phyloP scores from a whole-genome alignment of 352 stramenopile species.

The Peronosclerospora sorghi region DNA sequence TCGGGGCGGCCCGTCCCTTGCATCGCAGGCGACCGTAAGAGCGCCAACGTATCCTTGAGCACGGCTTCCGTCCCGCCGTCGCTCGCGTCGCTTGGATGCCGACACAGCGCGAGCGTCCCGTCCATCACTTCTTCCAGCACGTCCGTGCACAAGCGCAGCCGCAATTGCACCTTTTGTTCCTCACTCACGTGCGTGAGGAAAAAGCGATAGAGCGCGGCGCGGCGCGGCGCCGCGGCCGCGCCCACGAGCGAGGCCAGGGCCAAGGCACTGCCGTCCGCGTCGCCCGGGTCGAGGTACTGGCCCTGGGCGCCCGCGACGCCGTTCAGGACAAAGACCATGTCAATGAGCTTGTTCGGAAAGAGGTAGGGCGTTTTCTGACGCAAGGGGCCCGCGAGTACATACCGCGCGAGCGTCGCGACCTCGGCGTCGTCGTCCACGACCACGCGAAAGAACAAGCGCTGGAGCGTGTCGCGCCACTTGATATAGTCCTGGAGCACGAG shows the following conservation, averaged over 20 bases:
- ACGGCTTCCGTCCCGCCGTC: slow-evolving; percentile 84
- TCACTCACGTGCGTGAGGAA: slow-evolving; percentile 91
- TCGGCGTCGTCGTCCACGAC: slow-evolving; percentile 91
- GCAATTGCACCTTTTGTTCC: slow-evolving; percentile 94
- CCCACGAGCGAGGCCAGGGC: too few species aligned
- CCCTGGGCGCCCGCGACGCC: too few species aligned
- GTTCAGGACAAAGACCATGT: slow-evolving; percentile 96
- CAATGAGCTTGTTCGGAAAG: slow-evolving; percentile 95
- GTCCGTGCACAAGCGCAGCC: slow-evolving; percentile 90
- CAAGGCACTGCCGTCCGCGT: too few species aligned
- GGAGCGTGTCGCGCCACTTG: slow-evolving; percentile 94
- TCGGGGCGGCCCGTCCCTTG: slow-evolving; percentile 30
- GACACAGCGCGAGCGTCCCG: slow-evolving; percentile 56
- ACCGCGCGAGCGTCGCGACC: slow-evolving; percentile 86
- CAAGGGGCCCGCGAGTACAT: slow-evolving; percentile 86
- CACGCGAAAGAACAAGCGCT: slow-evolving; percentile 92
- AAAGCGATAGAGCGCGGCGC: slow-evolving; percentile 86
- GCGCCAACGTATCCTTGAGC: slow-evolving; percentile 79
- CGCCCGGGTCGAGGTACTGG: too few species aligned
- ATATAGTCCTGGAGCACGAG: slow-evolving; percentile 97
- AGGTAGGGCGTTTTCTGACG: slow-evolving; percentile 88
- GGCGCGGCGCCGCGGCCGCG: slow-evolving; percentile 48
- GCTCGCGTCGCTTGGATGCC: slow-evolving; percentile 60
- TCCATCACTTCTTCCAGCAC: slow-evolving; percentile 87
- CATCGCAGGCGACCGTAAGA: slow-evolving; percentile 80